Base-by-base conservation (phyloP, 1,284 basidiomycete genomes). In the Microbotryum intermedium region DNA sequence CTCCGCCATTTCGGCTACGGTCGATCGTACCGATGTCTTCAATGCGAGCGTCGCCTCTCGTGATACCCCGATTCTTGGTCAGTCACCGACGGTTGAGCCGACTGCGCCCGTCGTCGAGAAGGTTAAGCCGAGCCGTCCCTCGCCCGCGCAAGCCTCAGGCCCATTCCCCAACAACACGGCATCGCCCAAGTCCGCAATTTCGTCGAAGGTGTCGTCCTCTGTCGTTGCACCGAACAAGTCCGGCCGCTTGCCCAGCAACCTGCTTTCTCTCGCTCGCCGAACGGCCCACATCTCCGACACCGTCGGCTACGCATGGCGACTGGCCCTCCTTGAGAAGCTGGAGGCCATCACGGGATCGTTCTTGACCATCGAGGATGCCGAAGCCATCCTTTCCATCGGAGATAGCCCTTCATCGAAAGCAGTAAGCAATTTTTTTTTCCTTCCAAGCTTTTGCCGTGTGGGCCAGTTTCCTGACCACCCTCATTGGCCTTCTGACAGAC, bases 291-390 rank as follows among this genome's bases (percentile, higher is more conserved):
- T 67, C 16, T 53, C 58, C 20, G 53, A 55, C 18, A 44, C 47
- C 11, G 63, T 63, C 13, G 60, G 60, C 4, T 67, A 67, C 53
- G 52, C 49, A 1, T 62, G 62, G 60, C 47, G 66, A 7, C 51
- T 67, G 26, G 58, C 60, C 44, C 50, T 67, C 26, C 57, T 67
- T 23, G 60, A 67, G 55, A 65, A 65, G 52, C 59, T 67, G 20
- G 66, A 67, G 39, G 51, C 57, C 11, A 53, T 62, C 25, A 62
- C 57, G 46, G 66, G 63, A 16, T 45, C 57, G n/a, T 65, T 60
- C 50, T 23, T 67, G 13, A 55, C 58, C 3, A 57, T 67, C 4
- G 39, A 53, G 4, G 63, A 65, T 6, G 62, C 63, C 23, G 66
- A 67, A 45, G 59, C 58, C 11, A 65, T 67, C 16, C 50, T 67